Evolutionary conservation across 176 grass and related monocot species (phyloP).

Genomic region (Hyparrhenia diplandra): DNA sequence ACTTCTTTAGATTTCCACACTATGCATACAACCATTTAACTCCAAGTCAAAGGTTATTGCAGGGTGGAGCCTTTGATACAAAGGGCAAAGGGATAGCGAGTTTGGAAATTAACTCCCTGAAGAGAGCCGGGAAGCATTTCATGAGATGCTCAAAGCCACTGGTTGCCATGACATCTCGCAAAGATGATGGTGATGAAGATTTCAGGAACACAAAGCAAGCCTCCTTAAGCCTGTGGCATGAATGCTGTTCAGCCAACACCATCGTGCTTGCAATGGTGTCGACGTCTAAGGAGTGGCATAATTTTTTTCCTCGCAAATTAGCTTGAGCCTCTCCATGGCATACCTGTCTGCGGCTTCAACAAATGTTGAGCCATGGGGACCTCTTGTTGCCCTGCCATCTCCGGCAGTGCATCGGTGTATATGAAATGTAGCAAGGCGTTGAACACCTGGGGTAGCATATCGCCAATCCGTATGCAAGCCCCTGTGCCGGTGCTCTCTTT

Average conservation of each 20-base stretch:
- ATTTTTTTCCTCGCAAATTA: not conserved
- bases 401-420: conserved; percentile 34
- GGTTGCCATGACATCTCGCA: no score
- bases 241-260: not conserved
- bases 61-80: no score
- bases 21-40: no score
- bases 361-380: conserved; percentile 27
- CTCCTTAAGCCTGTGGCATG: not conserved
- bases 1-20: no score
- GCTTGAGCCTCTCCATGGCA: not conserved
- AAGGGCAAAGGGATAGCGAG: no score
- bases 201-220: not conserved
- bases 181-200: no score
- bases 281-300: not conserved
- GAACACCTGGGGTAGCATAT: not conserved
- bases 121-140: no score
- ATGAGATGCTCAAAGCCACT: no score
- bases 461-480: not conserved
- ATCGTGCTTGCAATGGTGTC: not conserved
- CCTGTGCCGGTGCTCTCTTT: not conserved
- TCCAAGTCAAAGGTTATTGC: no score
- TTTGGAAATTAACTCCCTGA: no score
- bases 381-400: not conserved
- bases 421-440: conserved; percentile 25
- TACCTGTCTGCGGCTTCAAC: not conserved